phyloP scores from a whole-genome alignment of 2,329 filamentous ascomycete species.

The Cladosporium sp. region DNA sequence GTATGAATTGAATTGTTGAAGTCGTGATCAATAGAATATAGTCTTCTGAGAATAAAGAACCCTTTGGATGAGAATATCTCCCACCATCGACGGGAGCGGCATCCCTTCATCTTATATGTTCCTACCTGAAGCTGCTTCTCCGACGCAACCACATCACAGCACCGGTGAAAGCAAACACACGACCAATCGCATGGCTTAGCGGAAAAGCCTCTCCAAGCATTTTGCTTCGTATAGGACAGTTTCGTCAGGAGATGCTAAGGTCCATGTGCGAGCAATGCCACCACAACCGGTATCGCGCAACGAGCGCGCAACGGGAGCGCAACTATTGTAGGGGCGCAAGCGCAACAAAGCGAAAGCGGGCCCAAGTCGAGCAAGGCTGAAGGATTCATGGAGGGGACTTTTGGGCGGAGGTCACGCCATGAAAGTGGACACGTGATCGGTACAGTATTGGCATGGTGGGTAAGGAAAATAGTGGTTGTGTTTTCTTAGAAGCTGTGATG shows the following conservation, averaged over 20 bases:
- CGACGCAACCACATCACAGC: not conserved
- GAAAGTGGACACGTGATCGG: no score
- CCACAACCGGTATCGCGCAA: not conserved
- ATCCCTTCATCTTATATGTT: not conserved
- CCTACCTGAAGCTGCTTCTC: no score
- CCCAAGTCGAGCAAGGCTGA: no score
- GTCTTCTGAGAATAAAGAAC: not conserved
- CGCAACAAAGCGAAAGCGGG: not conserved
- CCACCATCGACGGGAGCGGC: not conserved
- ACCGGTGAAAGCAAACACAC: not conserved
- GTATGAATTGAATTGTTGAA: not conserved
- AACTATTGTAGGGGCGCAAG: slow-evolving; percentile 2
- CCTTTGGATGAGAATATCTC: not conserved
- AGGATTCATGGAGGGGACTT: no score
- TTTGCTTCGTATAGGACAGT: not conserved
- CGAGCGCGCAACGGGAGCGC: slow-evolving; percentile 4
- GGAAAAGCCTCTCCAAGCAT: not conserved
- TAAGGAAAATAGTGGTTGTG: no score
- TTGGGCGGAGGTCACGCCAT: no score
- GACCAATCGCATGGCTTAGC: not conserved
- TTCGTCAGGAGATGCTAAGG: slow-evolving; percentile 2
- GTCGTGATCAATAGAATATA: not conserved
- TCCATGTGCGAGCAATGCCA: slow-evolving; percentile 1
- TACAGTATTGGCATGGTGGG: no score
- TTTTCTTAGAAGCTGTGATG: no score